Evolutionary conservation across 768 basidiomycete species (phyloP).

Genomic region (Xerocomus brunneocitrinus): DNA sequence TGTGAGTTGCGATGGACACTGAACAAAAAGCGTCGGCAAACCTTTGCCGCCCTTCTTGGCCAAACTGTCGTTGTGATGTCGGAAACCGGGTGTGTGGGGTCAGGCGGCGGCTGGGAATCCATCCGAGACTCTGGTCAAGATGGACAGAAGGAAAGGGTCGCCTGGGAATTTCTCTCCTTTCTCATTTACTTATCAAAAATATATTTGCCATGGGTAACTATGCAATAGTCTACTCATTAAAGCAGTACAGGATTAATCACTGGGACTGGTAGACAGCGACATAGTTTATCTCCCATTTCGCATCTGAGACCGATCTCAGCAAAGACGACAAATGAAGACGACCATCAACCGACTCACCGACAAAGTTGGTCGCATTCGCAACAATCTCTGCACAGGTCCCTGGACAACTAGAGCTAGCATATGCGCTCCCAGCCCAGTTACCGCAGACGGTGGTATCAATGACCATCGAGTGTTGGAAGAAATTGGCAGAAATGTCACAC

Average conservation of each 20-base stretch:
- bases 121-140: constrained; percentile 25
- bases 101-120: constrained; percentile 35
- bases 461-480: constrained; percentile 49
- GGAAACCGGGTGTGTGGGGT: constrained; percentile 45
- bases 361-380: constrained; percentile 54
- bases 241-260: background rate
- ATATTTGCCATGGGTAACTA: no score
- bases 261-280: constrained; percentile 45
- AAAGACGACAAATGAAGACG: background rate
- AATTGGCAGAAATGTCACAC: constrained; percentile 48
- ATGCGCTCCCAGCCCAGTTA: constrained; percentile 25
- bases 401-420: constrained; percentile 31
- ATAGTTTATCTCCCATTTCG: constrained; percentile 55
- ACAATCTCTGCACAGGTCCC: constrained; percentile 47
- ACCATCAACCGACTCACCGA: constrained; percentile 26
- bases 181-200: constrained; percentile 6
- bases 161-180: constrained; percentile 31
- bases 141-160: constrained; percentile 21
- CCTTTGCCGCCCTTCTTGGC: constrained; percentile 52
- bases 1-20: constrained; percentile 10
- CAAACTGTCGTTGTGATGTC: constrained; percentile 44
- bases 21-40: constrained; percentile 22
- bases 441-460: constrained; percentile 36
- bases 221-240: background rate
- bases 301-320: constrained; percentile 33